Conservation (phyloP, 805 yeast genomes). For the Metschnikowia gelsemii region DNA sequence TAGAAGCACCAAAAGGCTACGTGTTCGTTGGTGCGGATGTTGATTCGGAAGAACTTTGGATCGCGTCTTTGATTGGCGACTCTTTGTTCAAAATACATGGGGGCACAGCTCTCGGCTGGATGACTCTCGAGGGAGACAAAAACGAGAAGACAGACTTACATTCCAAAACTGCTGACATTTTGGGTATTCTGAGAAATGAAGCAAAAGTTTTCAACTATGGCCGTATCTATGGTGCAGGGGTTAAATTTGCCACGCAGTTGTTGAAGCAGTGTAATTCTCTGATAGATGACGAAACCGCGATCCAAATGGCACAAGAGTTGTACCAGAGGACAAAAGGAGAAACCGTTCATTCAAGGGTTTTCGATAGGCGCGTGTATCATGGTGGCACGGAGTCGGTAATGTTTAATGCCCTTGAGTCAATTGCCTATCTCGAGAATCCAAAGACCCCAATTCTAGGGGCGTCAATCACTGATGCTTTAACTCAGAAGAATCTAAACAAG, state of each 20-base stretch:
- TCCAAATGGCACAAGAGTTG: slow-evolving; percentile 57
- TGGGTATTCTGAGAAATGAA: slow-evolving; percentile 86
- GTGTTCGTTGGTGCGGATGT: slow-evolving; percentile 97
- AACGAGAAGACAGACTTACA: slow-evolving; percentile 90
- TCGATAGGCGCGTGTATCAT: slow-evolving; percentile 49
- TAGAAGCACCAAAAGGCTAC: slow-evolving; percentile 86
- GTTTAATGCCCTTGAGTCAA: slow-evolving; percentile 82
- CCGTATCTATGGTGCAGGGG: slow-evolving; percentile 96
- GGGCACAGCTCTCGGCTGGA: slow-evolving; percentile 97
- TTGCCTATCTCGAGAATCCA: slow-evolving; percentile 80
- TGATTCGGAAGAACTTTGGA: slow-evolving; percentile 98
- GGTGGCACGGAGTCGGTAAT: slow-evolving; percentile 95
- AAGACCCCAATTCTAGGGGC: slow-evolving; percentile 92
- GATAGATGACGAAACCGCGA: slow-evolving; percentile 66
- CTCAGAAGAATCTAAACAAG: slow-evolving; percentile 59
- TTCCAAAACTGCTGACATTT: slow-evolving; percentile 85
- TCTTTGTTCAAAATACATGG: slow-evolving; percentile 88
- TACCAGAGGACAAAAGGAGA: slow-evolving; percentile 84
- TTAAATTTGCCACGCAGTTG: slow-evolving; percentile 80
- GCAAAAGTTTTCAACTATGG: slow-evolving; percentile 97
- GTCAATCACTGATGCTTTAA: slow-evolving; percentile 83
- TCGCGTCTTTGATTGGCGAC: slow-evolving; percentile 93
- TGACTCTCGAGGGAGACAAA: slow-evolving; percentile 96
- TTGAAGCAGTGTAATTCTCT: slow-evolving; percentile 79
- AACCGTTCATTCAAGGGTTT: slow-evolving; percentile 20